These are phyloP conservation scores for Chlorella sorokiniana DNA, from an alignment of 139 green algal species.

Conservation along the genomic window DNA sequence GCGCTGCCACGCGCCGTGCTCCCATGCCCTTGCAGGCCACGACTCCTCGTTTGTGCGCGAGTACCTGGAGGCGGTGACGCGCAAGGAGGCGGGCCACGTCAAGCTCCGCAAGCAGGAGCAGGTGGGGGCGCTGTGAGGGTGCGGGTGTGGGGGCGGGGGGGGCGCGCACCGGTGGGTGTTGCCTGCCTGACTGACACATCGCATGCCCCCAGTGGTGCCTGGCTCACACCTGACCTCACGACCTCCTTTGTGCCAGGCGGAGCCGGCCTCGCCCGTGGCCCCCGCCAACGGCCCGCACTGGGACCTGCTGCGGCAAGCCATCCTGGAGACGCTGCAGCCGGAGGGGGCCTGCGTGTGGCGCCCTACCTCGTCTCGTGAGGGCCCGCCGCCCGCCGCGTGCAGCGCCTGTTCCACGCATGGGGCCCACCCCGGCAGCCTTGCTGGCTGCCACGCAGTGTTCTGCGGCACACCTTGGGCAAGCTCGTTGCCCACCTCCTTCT, in stretches of 20 bases:
- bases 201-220: too few species aligned
- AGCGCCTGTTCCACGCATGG: too few species aligned
- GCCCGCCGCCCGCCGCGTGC: too few species aligned
- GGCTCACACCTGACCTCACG: too few species aligned
- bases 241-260: not conserved
- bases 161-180: too few species aligned
- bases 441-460: too few species aligned
- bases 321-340: slow-evolving; percentile 51
- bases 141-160: not conserved
- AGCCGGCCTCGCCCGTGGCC: slow-evolving; percentile 35
- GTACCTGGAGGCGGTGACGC: slow-evolving; percentile 32
- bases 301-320: slow-evolving; percentile 40
- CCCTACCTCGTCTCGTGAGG: slow-evolving; percentile 53
- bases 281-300: slow-evolving; percentile 44
- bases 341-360: slow-evolving; percentile 41
- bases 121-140: not conserved
- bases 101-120: not conserved
- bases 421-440: too few species aligned
- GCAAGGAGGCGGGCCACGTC: slow-evolving; percentile 9
- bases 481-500: not conserved
- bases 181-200: too few species aligned
- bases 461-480: not conserved
- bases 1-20: not conserved
- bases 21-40: not conserved
- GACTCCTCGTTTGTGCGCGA: not conserved